Evolutionary conservation across 2,329 filamentous ascomycete genomes (phyloP).

Genomic region (Venturia oleaginea): DNA sequence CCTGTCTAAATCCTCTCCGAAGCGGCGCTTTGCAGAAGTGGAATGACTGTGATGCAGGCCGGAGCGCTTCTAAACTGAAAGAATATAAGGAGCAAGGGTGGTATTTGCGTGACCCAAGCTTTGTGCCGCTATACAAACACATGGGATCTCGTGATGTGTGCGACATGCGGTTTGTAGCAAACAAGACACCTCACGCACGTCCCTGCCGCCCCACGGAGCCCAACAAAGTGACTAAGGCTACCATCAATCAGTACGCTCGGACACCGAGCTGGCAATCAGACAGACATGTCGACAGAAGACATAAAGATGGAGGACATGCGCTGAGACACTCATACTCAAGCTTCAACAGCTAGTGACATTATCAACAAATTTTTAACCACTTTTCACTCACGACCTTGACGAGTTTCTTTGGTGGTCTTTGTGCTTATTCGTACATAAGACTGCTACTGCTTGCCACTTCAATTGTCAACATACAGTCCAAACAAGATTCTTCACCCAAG

Average conservation of each 20-base stretch:
- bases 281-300: neutral
- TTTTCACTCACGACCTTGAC: neutral
- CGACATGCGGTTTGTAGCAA: neutral
- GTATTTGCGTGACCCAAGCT: neutral
- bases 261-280: neutral
- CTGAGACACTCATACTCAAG: neutral
- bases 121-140: neutral
- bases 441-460: neutral
- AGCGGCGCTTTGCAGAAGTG: neutral
- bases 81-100: neutral
- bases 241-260: neutral
- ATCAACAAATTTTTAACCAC: neutral
- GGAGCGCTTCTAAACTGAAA: constrained; percentile 1
- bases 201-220: neutral
- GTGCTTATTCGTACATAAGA: neutral
- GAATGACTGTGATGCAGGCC: neutral
- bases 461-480: neutral
- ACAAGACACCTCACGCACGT: constrained; percentile 1
- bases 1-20: neutral
- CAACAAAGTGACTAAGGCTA: neutral
- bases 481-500: neutral
- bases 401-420: constrained; percentile 4
- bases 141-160: neutral
- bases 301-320: neutral
- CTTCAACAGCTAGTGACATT: constrained; percentile 2